Evolutionary conservation across 2,329 filamentous ascomycete genomes (phyloP), one percentile per base, ranked within the genome.

Genomic region (Lanzia echinophila): DNA sequence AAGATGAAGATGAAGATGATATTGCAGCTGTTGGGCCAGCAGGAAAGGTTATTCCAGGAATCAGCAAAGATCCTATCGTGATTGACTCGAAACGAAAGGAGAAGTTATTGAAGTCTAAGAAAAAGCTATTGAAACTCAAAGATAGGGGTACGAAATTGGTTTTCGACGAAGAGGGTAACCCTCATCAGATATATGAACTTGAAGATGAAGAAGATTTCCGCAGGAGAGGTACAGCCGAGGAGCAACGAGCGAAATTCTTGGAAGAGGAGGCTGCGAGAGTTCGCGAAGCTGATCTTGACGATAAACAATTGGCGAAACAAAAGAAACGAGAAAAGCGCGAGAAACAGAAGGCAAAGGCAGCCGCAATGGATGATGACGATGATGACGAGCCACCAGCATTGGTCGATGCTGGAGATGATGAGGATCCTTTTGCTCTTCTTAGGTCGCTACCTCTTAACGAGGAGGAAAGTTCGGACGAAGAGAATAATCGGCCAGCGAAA

Each of bases 61-160:
- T 87, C 12, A 84, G 85, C 50, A 82, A 79, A 58, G 82, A 87
- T 28, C 82, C 88, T 2, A 77, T 96, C 43, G 74, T 96, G 19
- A 83, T 99, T 58, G 94, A 99, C 73, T 96, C 90, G 12, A 95
- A 97, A 70, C 89, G 94, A 22, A 86, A 90, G 62, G 92, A 96
- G 72, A 97, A 96, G 74, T 80, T 96, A n/a, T 81, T 97, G 60
- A 87, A 87, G 66, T 95, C 88, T 19, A 97, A 96, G 78, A 96
- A 96, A 78, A 88, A 95, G 71, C 81, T 96, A 60, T 79, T 90
- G 67, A 94, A 95, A 68, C 88, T 89, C 75, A 95, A 90, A 75
- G 88, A 90, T 66, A 87, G 86, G 67, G 87, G 89, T 12, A 85
- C 82, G 39, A 95, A 94, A 68, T 74, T 96, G 7, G 79, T 96